These are phyloP conservation scores for Ramaria sp. DNA, from an alignment of 768 basidiomycete species.

Conservation along the genomic window DNA sequence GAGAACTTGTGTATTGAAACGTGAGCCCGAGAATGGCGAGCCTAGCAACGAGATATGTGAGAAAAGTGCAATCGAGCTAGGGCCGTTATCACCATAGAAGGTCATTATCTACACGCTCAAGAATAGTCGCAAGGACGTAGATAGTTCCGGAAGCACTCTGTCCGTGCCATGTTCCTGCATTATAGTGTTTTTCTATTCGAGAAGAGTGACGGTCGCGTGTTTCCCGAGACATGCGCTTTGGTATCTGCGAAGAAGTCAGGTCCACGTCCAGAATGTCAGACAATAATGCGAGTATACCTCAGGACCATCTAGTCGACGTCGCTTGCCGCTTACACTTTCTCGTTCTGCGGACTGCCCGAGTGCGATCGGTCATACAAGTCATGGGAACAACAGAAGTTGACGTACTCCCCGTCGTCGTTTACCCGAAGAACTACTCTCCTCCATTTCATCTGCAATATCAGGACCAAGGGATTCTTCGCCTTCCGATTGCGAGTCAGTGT, in stretches of 20 bases:
- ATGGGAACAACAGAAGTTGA: background rate
- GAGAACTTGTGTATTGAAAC: constrained; percentile 79
- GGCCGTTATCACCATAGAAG: constrained; percentile 62
- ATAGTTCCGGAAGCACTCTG: constrained; percentile 85
- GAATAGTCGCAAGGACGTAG: constrained; percentile 81
- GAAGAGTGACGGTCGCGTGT: constrained; percentile 55
- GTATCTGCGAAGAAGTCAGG: constrained; percentile 23
- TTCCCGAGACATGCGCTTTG: constrained; percentile 54
- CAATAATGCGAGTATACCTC: constrained; percentile 20
- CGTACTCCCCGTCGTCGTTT: constrained; percentile 14
- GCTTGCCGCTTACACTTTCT: constrained; percentile 32
- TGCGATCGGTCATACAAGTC: background rate
- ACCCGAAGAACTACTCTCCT: constrained; percentile 16
- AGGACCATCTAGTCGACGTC: constrained; percentile 40
- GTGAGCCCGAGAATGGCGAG: constrained; percentile 90
- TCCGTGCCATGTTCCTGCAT: constrained; percentile 74
- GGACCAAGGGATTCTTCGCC: constrained; percentile 24
- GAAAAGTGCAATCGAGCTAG: background rate
- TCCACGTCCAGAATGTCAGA: background rate
- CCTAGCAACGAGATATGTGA: constrained; percentile 32
- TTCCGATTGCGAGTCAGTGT: constrained; percentile 28
- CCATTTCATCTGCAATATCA: constrained; percentile 30
- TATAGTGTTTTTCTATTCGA: constrained; percentile 73
- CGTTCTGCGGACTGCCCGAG: constrained; percentile 26
- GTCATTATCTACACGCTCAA: constrained; percentile 90